phyloP scores from a whole-genome alignment of 176 grass and related monocot species.

The sorghum (Sorghum bicolor) region Sorghum_bicolor_NCBIv3 NC_012870.2:19552001-19552500 shows the following conservation, averaged over 20 bases:
- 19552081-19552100: slow-evolving; percentile 75
- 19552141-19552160: slow-evolving; percentile 37
- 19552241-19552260: slow-evolving; percentile 36
- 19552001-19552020: neutral
- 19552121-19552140: slow-evolving; percentile 43
- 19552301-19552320: slow-evolving; percentile 27
- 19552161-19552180: slow-evolving; percentile 10
- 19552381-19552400: neutral
- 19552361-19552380: neutral
- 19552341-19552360: slow-evolving; percentile 23
- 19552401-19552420: slow-evolving; percentile 29
- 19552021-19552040: neutral
- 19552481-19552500: slow-evolving; percentile 55
- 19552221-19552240: slow-evolving; percentile 30
- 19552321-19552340: neutral
- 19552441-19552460: slow-evolving; percentile 54
- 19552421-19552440: slow-evolving; percentile 67
- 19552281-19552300: slow-evolving; percentile 35
- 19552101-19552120: slow-evolving; percentile 85
- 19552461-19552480: slow-evolving; percentile 41
- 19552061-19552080: neutral
- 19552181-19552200: slow-evolving; percentile 33
- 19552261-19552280: slow-evolving; percentile 80
- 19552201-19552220: slow-evolving; percentile 13
- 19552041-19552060: slow-evolving; percentile 13